Conservation (phyloP, 441 rosid species). For the Aleurites moluccanus region DNA sequence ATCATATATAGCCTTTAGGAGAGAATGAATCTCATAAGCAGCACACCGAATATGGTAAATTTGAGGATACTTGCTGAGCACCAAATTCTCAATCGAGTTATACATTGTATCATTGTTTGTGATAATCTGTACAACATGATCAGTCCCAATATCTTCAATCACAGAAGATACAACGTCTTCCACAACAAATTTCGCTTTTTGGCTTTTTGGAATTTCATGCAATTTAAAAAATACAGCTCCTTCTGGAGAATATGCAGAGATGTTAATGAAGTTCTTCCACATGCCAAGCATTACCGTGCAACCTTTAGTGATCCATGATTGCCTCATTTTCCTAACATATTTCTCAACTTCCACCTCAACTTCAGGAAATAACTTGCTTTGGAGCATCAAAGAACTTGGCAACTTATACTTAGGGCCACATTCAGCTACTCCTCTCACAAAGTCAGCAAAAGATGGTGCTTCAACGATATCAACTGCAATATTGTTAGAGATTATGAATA, state of each 20-base stretch:
- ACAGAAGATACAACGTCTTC: not conserved
- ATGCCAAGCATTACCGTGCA: conserved; percentile 1
- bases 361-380: not conserved
- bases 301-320: not conserved
- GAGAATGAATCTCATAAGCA: too few species aligned
- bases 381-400: not conserved
- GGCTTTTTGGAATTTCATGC: not conserved
- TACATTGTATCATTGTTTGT: not conserved
- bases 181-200: not conserved
- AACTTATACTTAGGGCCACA: conserved; percentile 3
- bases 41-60: not conserved
- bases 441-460: conserved; percentile 1
- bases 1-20: not conserved
- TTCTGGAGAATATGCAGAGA: not conserved
- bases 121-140: conserved; percentile 1
- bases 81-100: not conserved
- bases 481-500: not conserved
- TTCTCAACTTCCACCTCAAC: not conserved
- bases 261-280: not conserved
- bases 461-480: not conserved
- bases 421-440: conserved; percentile 1
- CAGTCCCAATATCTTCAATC: conserved; percentile 2
- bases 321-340: not conserved
- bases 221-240: conserved; percentile 1
- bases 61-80: not conserved